A percentile compares a stretch with the other conserved stretches of the same genome.
phyloP scores from a whole-genome alignment of 176 grass and related monocot genomes.

The Tuctoria greenei region DNA sequence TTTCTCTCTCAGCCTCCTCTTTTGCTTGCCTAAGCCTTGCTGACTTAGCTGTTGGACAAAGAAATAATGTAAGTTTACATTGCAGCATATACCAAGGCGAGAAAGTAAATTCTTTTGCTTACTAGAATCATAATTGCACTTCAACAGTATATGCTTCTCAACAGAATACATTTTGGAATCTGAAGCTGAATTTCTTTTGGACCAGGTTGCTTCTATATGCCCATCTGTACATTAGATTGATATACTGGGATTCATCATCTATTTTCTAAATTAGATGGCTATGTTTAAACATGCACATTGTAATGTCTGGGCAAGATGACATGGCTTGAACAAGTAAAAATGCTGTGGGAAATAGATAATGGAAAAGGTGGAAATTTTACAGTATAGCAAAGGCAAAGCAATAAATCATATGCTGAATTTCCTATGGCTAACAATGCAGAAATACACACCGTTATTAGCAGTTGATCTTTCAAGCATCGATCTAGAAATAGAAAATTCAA shows the following conservation, averaged over 20 bases:
- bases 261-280: not conserved
- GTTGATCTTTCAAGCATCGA: not conserved
- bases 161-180: not conserved
- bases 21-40: conserved; percentile 64
- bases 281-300: not conserved
- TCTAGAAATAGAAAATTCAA: not conserved
- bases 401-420: not conserved
- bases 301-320: not conserved
- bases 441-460: not conserved
- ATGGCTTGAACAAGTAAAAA: not conserved
- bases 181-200: not conserved
- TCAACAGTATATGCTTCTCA: not conserved
- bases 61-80: not conserved
- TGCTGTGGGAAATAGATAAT: not conserved
- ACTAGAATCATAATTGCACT: not conserved
- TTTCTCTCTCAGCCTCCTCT: conserved; percentile 65
- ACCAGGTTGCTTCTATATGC: not conserved
- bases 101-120: not conserved
- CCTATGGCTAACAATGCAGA: not conserved
- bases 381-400: not conserved
- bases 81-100: not conserved
- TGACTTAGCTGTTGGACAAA: conserved; percentile 45
- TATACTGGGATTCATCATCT: not conserved
- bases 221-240: not conserved
- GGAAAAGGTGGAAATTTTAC: not conserved